A percentile compares a stretch with the other conserved stretches of the same genome.
Evolutionary conservation across 805 yeast genomes (phyloP).

Genomic region (Candida glaebosa): DNA sequence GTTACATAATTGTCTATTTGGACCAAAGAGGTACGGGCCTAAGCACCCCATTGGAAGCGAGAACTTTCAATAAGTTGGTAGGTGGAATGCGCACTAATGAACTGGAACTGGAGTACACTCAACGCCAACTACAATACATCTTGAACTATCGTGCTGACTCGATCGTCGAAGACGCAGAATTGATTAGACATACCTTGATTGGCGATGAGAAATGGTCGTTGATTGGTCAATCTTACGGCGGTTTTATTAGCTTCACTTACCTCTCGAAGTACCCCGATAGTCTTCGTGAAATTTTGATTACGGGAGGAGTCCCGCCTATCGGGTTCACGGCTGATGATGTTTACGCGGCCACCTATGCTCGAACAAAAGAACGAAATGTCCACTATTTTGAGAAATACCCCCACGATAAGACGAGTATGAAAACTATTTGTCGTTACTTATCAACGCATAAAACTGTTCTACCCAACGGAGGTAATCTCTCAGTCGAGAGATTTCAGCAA

Average conservation of each 20-base stretch:
- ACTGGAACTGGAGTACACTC: conserved; percentile 13
- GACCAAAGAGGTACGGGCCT: conserved; percentile 66
- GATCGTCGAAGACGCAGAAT: conserved; percentile 49
- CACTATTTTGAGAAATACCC: conserved; percentile 50
- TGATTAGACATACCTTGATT: conserved; percentile 36
- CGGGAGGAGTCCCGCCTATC: conserved; percentile 62
- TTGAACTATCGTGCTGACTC: conserved; percentile 51
- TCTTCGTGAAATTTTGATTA: conserved; percentile 42
- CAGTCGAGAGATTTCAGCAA: conserved; percentile 51
- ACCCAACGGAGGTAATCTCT: conserved; percentile 50
- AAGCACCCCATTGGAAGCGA: conserved; percentile 43
- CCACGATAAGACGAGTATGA: conserved; percentile 39
- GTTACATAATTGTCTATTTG: conserved; percentile 42
- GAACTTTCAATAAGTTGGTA: conserved; percentile 16
- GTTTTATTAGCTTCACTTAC: conserved; percentile 50
- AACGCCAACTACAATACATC: conserved; percentile 36
- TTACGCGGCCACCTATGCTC: conserved; percentile 43
- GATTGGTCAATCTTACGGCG: conserved; percentile 56
- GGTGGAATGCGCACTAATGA: conserved; percentile 8
- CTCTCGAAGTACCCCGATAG: conserved; percentile 42
- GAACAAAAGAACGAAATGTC: conserved; percentile 46
- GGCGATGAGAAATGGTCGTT: conserved; percentile 45
- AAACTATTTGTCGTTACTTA: conserved; percentile 33
- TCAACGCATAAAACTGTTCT: conserved; percentile 24
- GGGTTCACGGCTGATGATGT: conserved; percentile 44